Evolutionary conservation across 306 rosid genomes (phyloP), one percentile per base, ranked within the genome.

Genomic region (Trifolium subterraneum): DNA sequence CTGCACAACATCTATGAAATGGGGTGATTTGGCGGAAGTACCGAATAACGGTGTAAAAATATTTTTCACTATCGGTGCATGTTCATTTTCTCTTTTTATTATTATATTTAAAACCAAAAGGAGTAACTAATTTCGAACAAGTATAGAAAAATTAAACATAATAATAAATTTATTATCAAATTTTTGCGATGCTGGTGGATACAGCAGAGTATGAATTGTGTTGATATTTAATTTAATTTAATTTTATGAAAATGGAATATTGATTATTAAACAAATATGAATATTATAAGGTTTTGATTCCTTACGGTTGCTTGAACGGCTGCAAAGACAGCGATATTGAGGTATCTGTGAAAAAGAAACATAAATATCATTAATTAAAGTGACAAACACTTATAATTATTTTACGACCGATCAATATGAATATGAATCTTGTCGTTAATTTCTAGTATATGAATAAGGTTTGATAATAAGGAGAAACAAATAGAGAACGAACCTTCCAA

Each of bases 231-330:
- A 1, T 22, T 1, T 22, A 18, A 47, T n/a, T n/a, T n/a, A n/a
- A n/a, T n/a, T n/a, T n/a, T n/a, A n/a, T 48, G 22, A 50, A 6
- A 7, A 48, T 8, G 58, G 19, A 15, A n/a, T n/a, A 16, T 48
- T 15, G 20, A 48, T 48, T n/a, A 48, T 48, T 48, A 48, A 48
- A 48, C 8, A 35, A 7, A 8, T 35, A 54, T 12, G 14, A 19
- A 22, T 19, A 20, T 1, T 19, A 11, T n/a, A 36, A 63, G 10
- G 29, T 48, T 70, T 33, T 31, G 63, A 36, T 52, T 48, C 13
- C 63, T 58, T 87, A 94, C 98, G 0, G 79, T 79, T 71, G 97
- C 98, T 90, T 94, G 98, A 44, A 94, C 82, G 18, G 88, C 76
- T 7, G 97, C 91, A 36, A 94, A 94, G 73, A 94, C 79, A 68